Conservation (phyloP, 768 basidiomycete species). For the Cytidiella melzeri region DNA sequence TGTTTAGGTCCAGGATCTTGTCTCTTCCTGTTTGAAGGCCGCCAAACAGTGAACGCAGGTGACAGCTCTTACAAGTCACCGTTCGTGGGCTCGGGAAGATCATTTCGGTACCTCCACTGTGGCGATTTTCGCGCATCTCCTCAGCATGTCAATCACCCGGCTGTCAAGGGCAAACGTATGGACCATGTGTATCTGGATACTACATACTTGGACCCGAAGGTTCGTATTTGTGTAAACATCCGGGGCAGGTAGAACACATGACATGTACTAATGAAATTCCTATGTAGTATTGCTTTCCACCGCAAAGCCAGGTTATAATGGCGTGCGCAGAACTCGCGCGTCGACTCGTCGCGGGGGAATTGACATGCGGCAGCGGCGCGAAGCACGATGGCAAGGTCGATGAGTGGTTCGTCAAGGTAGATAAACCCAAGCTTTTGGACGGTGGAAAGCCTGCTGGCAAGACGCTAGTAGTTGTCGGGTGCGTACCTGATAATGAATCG, state of each 20-base stretch:
- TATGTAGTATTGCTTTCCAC: slow-evolving; percentile 83
- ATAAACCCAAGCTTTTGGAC: slow-evolving; percentile 26
- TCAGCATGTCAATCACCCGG: slow-evolving; percentile 78
- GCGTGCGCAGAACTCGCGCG: slow-evolving; percentile 85
- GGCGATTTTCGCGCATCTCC: slow-evolving; percentile 93
- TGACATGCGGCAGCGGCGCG: slow-evolving; percentile 15
- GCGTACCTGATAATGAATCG: slow-evolving; percentile 15
- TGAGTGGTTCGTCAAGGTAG: slow-evolving; percentile 39
- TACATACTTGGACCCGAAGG: slow-evolving; percentile 89
- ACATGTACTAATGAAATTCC: slow-evolving; percentile 3
- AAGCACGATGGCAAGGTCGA: slow-evolving; percentile 34
- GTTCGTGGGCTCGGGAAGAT: slow-evolving; percentile 58
- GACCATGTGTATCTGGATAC: slow-evolving; percentile 94
- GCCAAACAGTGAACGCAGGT: slow-evolving; percentile 83
- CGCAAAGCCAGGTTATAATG: slow-evolving; percentile 88
- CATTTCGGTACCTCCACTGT: slow-evolving; percentile 91
- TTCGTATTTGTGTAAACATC: too few relatives aligned
- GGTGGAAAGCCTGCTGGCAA: slow-evolving; percentile 31
- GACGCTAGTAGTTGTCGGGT: slow-evolving; percentile 71
- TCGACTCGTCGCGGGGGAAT: slow-evolving; percentile 42
- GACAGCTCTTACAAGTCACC: slow-evolving; percentile 72
- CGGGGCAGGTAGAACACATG: neutral
- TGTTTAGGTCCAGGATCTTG: slow-evolving; percentile 86
- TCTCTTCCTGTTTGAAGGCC: slow-evolving; percentile 90
- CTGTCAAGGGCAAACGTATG: slow-evolving; percentile 71